Evolutionary conservation across 257 asterid species (phyloP).

Genomic region (Ajuga chamaepitys): DNA sequence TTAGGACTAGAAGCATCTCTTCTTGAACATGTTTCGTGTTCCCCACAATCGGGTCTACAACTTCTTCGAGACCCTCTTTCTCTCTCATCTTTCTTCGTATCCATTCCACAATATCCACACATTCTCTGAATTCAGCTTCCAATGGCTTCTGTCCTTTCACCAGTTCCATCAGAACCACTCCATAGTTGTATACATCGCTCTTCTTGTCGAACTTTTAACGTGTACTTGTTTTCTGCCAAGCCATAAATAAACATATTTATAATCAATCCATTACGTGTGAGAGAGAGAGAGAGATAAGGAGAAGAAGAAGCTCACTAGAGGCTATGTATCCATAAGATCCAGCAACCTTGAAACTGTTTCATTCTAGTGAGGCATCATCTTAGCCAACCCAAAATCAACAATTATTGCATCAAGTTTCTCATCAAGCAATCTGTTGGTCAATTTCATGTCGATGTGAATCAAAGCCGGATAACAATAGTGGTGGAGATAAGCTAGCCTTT

Average conservation of each 20-base stretch:
- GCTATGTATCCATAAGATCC: conserved; percentile 68
- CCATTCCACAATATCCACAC: conserved; percentile 39
- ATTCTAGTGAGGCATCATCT: conserved; percentile 26
- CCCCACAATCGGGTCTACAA: conserved; percentile 33
- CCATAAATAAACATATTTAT: neutral
- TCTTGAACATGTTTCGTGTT: conserved; percentile 38
- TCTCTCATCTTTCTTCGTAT: conserved; percentile 28
- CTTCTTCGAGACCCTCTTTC: conserved; percentile 24
- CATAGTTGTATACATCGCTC: conserved; percentile 51
- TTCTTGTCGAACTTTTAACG: conserved; percentile 51
- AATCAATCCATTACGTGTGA: neutral
- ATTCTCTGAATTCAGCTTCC: conserved; percentile 48
- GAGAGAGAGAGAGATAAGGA: neutral
- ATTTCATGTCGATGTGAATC: conserved; percentile 51
- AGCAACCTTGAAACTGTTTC: conserved; percentile 48
- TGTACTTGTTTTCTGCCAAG: conserved; percentile 47
- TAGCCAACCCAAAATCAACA: conserved; percentile 58
- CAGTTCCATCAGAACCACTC: conserved; percentile 54
- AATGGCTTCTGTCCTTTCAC: conserved; percentile 44
- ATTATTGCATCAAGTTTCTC: conserved; percentile 39
- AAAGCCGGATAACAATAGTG: conserved; percentile 51
- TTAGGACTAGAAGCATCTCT: conserved; percentile 49
- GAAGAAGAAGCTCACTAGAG: conserved; percentile 36
- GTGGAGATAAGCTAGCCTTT: conserved; percentile 54
- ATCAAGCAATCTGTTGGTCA: conserved; percentile 44